Conservation (phyloP, 2,329 filamentous ascomycete species). For the Fusarium sp. region DNA sequence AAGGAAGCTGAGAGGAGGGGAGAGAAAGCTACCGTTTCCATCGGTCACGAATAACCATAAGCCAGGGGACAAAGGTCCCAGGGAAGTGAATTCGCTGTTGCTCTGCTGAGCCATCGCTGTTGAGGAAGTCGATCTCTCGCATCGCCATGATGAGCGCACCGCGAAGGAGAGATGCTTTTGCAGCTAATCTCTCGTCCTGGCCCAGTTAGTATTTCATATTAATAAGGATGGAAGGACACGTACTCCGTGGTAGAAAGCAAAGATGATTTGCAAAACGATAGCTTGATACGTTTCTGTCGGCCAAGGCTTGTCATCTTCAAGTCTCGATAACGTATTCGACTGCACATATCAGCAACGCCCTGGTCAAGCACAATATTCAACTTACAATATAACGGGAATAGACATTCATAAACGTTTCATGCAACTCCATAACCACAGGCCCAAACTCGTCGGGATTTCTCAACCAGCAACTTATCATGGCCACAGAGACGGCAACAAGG, state of each 20-base stretch:
- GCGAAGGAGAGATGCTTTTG: slow-evolving; percentile 49
- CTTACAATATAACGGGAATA: slow-evolving; percentile 47
- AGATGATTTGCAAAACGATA: slow-evolving; percentile 53
- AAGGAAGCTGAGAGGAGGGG: not conserved
- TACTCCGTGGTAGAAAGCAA: slow-evolving; percentile 53
- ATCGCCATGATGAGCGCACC: slow-evolving; percentile 51
- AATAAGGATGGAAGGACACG: no score
- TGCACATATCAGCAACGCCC: not conserved
- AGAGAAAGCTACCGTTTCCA: slow-evolving; percentile 49
- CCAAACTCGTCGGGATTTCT: slow-evolving; percentile 43
- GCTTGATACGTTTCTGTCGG: slow-evolving; percentile 50
- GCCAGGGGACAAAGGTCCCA: slow-evolving; percentile 53
- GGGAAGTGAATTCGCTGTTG: slow-evolving; percentile 52
- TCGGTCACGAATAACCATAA: slow-evolving; percentile 46
- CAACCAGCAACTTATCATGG: slow-evolving; percentile 56
- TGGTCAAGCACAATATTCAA: not conserved
- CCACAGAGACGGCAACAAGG: slow-evolving; percentile 46
- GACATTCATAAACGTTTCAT: slow-evolving; percentile 48
- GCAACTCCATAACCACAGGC: slow-evolving; percentile 46
- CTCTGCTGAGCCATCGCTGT: slow-evolving; percentile 47
- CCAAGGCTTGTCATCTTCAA: slow-evolving; percentile 42
- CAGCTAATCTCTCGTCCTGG: slow-evolving; percentile 49
- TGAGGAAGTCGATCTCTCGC: slow-evolving; percentile 53
- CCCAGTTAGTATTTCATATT: slow-evolving; percentile 1
- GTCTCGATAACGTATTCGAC: slow-evolving; percentile 27